A percentile compares a stretch with the other conserved stretches of the same genome.
Conservation (phyloP, 2,329 filamentous ascomycete species). For the Hypoxylon sp. region DNA sequence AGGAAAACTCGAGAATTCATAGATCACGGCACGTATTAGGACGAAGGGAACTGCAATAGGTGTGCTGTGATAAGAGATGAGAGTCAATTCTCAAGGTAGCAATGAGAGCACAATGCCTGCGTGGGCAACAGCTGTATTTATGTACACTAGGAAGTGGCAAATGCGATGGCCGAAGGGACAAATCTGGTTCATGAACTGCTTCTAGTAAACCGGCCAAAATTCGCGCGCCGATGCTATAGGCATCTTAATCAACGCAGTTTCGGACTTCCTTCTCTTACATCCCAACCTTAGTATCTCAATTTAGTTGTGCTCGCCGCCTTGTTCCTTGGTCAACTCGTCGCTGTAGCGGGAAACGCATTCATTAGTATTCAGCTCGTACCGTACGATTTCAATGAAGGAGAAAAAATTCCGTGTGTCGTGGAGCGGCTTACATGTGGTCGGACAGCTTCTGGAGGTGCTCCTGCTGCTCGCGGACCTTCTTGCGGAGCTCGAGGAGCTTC, state of each 20-base stretch:
- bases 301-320: conserved; percentile 77
- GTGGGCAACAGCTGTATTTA: conserved; percentile 45
- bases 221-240: conserved; percentile 28
- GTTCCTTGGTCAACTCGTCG: conserved; percentile 81
- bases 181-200: conserved; percentile 25
- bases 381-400: not conserved
- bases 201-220: conserved; percentile 24
- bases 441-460: conserved; percentile 87
- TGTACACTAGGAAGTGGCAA: conserved; percentile 52
- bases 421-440: conserved; percentile 81
- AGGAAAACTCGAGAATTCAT: conserved; percentile 21
- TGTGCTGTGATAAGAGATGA: conserved; percentile 37
- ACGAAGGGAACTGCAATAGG: conserved; percentile 16
- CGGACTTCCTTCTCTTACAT: conserved; percentile 31
- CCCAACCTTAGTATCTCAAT: not conserved
- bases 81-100: conserved; percentile 43
- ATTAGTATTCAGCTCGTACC: conserved; percentile 11
- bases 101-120: conserved; percentile 31
- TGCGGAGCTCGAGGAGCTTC: conserved; percentile 85
- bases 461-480: conserved; percentile 82
- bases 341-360: conserved; percentile 60
- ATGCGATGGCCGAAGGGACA: conserved; percentile 40
- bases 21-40: conserved; percentile 27
- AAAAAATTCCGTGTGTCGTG: not conserved
- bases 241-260: conserved; percentile 23